A percentile compares a stretch with the other conserved stretches of the same genome.
phyloP scores from a whole-genome alignment of 148 eudicot genomes.

The Chenopodium suecicum region DNA sequence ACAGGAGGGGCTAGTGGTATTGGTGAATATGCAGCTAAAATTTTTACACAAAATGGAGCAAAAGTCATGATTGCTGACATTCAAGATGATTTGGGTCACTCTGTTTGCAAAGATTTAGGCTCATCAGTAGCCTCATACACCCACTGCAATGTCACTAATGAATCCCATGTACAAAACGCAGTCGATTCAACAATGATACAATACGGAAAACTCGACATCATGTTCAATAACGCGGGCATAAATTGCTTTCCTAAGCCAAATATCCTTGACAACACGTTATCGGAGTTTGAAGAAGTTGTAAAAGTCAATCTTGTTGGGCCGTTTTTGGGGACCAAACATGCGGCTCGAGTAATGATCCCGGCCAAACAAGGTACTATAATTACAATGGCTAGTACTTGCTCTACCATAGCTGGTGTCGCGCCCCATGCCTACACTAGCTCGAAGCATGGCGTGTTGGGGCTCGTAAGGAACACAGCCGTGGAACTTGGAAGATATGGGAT shows the following conservation, averaged over 20 bases:
- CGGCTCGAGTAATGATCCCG: conserved; percentile 41
- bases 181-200: conserved; percentile 22
- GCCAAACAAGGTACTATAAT: conserved; percentile 31
- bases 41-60: conserved; percentile 33
- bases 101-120: conserved; percentile 31
- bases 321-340: conserved; percentile 41
- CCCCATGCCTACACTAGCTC: conserved; percentile 31
- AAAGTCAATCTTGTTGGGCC: conserved; percentile 34
- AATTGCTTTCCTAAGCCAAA: not conserved
- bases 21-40: conserved; percentile 32
- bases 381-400: conserved; percentile 24
- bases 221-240: conserved; percentile 38
- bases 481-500: conserved; percentile 40
- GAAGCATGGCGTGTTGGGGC: conserved; percentile 38
- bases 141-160: conserved; percentile 39
- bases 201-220: conserved; percentile 39
- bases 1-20: conserved; percentile 45
- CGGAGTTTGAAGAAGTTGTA: conserved; percentile 31
- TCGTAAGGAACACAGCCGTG: conserved; percentile 29
- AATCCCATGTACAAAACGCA: conserved; percentile 29
- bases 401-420: conserved; percentile 22
- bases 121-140: conserved; percentile 23
- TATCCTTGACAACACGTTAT: conserved; percentile 14
- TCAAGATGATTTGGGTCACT: conserved; percentile 34
- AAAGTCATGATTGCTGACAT: conserved; percentile 39